Conservation (phyloP, 169 alveolate genomes). For the Cryptosporidium sp. region DNA sequence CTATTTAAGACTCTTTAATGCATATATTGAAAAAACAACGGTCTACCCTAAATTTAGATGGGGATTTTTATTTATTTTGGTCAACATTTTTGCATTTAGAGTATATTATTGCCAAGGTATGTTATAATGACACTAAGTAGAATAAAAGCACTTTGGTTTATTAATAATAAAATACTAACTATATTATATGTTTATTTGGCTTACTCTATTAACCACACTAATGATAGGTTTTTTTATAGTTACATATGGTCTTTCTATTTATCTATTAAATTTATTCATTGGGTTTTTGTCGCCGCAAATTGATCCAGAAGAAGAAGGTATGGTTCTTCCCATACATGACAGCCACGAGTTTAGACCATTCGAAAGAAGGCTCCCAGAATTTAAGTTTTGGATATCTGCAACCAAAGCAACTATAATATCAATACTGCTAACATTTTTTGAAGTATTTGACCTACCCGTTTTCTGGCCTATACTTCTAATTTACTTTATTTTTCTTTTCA, state of each 20-base stretch:
- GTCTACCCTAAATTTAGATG: slow-evolving; percentile 82
- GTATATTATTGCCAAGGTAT: slow-evolving; percentile 78
- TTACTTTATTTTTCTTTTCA: slow-evolving; percentile 87
- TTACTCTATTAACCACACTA: neutral
- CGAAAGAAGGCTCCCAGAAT: slow-evolving; percentile 89
- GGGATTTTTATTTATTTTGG: slow-evolving; percentile 72
- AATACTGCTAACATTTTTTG: slow-evolving; percentile 79
- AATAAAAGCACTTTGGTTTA: neutral
- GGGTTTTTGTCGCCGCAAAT: slow-evolving; percentile 88
- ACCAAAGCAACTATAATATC: slow-evolving; percentile 82
- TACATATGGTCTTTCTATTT: slow-evolving; percentile 86
- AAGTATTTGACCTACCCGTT: slow-evolving; percentile 88
- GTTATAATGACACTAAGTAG: neutral
- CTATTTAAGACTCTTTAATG: slow-evolving; percentile 28
- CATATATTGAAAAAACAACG: slow-evolving; percentile 79
- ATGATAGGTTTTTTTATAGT: slow-evolving; percentile 85
- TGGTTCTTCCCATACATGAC: slow-evolving; percentile 85
- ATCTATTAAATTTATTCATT: slow-evolving; percentile 84
- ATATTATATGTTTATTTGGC: neutral
- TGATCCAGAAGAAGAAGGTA: slow-evolving; percentile 87
- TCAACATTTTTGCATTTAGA: slow-evolving; percentile 76
- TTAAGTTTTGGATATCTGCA: slow-evolving; percentile 88
- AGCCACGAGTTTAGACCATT: slow-evolving; percentile 89
- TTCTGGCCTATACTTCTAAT: slow-evolving; percentile 92
- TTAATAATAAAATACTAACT: neutral